Percentiles rank a stretch among this genome's conserved stretches.
Conservation (phyloP, 2,329 filamentous ascomycete genomes). For the Thelonectria blattea region DNA sequence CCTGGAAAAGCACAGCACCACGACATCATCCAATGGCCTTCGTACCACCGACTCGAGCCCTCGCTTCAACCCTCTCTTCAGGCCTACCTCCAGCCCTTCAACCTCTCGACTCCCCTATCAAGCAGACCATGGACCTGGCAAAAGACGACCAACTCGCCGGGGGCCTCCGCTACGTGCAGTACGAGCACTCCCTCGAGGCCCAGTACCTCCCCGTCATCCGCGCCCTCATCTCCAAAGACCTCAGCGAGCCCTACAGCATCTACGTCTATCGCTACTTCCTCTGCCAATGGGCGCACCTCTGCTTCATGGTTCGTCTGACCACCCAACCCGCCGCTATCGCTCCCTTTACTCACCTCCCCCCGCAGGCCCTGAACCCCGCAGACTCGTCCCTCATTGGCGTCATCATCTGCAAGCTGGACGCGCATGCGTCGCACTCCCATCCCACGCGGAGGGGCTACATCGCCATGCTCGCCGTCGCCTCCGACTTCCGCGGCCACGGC, state of each 20-base stretch:
- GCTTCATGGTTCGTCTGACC: slow-evolving; percentile 74
- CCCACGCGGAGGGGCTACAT: slow-evolving; percentile 87
- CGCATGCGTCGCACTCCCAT: slow-evolving; percentile 81
- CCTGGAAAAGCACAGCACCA: slow-evolving; percentile 18
- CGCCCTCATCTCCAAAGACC: slow-evolving; percentile 90
- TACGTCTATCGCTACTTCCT: slow-evolving; percentile 99
- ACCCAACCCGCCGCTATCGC: neutral
- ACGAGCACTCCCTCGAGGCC: slow-evolving; percentile 65
- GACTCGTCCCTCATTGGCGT: slow-evolving; percentile 79
- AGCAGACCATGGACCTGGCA: slow-evolving; percentile 43
- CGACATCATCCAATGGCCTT: neutral
- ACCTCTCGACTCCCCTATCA: neutral
- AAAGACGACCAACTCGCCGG: slow-evolving; percentile 46
- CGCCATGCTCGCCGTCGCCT: slow-evolving; percentile 94
- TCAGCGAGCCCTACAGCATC: slow-evolving; percentile 98
- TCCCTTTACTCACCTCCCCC: neutral
- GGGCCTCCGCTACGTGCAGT: slow-evolving; percentile 65
- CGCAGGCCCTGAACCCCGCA: slow-evolving; percentile 64
- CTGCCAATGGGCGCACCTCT: slow-evolving; percentile 97
- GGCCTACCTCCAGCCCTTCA: neutral
- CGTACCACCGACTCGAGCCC: neutral
- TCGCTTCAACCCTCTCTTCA: neutral
- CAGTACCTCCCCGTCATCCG: slow-evolving; percentile 84
- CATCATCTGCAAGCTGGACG: slow-evolving; percentile 92
- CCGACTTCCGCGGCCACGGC: slow-evolving; percentile 79